Conservation (phyloP, 495 filamentous ascomycete species). For the Aspergillus incahuasiensis region DNA sequence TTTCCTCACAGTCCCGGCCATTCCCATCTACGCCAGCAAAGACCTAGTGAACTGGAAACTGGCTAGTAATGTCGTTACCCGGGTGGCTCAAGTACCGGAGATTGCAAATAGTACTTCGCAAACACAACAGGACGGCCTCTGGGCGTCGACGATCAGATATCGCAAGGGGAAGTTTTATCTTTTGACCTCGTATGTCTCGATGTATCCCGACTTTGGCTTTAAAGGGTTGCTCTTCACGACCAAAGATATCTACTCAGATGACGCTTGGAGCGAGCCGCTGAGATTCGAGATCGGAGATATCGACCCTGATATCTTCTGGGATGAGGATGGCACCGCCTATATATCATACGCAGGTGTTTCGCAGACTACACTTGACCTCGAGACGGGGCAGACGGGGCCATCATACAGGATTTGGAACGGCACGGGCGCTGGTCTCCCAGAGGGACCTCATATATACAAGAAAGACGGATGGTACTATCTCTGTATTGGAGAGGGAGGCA, state of each 20-base stretch:
- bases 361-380: slow-evolving; percentile 16
- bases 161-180: slow-evolving; percentile 22
- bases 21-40: slow-evolving; percentile 24
- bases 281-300: slow-evolving; percentile 12
- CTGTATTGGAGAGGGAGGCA: slow-evolving; percentile 59
- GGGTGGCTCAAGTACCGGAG: slow-evolving; percentile 13
- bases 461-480: slow-evolving; percentile 55
- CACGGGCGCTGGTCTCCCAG: slow-evolving; percentile 50
- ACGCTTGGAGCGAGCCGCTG: slow-evolving; percentile 21
- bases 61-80: slow-evolving; percentile 17
- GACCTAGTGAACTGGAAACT: slow-evolving; percentile 18
- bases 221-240: slow-evolving; percentile 18
- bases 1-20: slow-evolving; percentile 20
- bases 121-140: slow-evolving; percentile 19
- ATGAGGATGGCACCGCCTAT: slow-evolving; percentile 18
- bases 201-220: slow-evolving; percentile 2
- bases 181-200: slow-evolving; percentile 8
- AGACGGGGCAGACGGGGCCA: slow-evolving; percentile 10
- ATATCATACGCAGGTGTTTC: slow-evolving; percentile 11
- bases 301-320: slow-evolving; percentile 27
- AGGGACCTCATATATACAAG: slow-evolving; percentile 59
- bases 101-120: slow-evolving; percentile 12
- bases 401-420: slow-evolving; percentile 50
- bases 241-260: slow-evolving; percentile 10
- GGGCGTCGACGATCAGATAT: slow-evolving; percentile 23